A percentile compares a stretch with the other conserved stretches of the same genome.
phyloP scores from a whole-genome alignment of 371 early-diverging fungal genomes.

The Coemansia sp. region DNA sequence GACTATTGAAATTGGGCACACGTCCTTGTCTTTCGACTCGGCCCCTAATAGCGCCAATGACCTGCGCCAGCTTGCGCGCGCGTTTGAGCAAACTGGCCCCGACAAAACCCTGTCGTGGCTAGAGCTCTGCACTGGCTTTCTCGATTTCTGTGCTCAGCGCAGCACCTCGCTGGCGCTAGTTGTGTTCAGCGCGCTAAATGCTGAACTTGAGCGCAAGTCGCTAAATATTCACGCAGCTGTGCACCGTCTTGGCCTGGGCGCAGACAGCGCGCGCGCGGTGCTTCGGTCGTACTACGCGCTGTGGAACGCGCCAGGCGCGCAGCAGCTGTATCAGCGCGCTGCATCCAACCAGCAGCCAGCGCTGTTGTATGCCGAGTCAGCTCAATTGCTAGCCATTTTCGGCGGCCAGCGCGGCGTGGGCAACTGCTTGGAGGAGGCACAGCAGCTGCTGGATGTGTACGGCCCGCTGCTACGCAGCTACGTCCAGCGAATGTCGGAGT shows the following conservation, averaged over 20 bases:
- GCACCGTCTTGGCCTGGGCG: not conserved
- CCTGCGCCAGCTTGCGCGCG: not conserved
- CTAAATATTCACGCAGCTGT: slow-evolving; percentile 16
- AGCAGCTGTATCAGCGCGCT: not conserved
- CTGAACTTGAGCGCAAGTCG: too few relatives aligned
- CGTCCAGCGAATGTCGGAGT: slow-evolving; percentile 68
- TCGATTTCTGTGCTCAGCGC: not conserved
- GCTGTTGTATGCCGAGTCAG: not conserved
- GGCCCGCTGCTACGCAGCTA: slow-evolving; percentile 58
- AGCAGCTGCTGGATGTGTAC: too few relatives aligned
- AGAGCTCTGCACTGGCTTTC: not conserved
- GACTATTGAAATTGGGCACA: not conserved
- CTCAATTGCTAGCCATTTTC: not conserved
- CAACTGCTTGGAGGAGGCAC: too few relatives aligned
- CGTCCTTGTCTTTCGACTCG: not conserved
- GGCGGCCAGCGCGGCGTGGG: too few relatives aligned
- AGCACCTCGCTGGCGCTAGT: not conserved
- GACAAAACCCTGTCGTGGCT: not conserved
- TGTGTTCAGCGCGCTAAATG: slow-evolving; percentile 8
- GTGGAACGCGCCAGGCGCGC: slow-evolving; percentile 7
- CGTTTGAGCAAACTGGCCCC: not conserved
- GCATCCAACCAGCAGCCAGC: not conserved
- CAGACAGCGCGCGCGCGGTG: slow-evolving; percentile 3
- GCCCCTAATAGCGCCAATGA: not conserved
- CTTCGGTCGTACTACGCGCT: slow-evolving; percentile 22